A percentile compares a stretch with the other conserved stretches of the same genome.
Evolutionary conservation across 1,139 yeast genomes (phyloP).

Genomic region (Scheffersomyces lignicola): DNA sequence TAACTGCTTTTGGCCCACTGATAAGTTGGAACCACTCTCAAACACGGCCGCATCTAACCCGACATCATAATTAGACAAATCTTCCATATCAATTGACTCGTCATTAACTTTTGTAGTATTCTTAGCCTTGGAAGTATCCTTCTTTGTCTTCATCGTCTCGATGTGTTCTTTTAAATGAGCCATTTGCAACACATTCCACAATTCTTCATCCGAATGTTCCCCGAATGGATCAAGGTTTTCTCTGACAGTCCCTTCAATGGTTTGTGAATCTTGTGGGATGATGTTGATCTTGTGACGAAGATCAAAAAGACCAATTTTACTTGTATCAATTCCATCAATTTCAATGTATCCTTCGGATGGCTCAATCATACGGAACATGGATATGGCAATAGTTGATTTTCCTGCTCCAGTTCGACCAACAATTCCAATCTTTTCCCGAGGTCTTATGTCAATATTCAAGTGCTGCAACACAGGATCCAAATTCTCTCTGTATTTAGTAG

Average conservation of each 20-base stretch:
- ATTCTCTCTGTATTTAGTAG: slow-evolving; percentile 35
- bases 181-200: slow-evolving; percentile 35
- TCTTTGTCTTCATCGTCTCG: slow-evolving; percentile 29
- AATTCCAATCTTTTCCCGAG: slow-evolving; percentile 40
- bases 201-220: slow-evolving; percentile 26
- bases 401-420: slow-evolving; percentile 48
- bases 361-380: slow-evolving; percentile 39
- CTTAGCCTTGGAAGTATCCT: slow-evolving; percentile 15
- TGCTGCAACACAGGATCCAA: slow-evolving; percentile 37
- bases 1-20: slow-evolving; percentile 39
- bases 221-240: slow-evolving; percentile 39
- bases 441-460: slow-evolving; percentile 25
- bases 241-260: slow-evolving; percentile 35
- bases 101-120: slow-evolving; percentile 19
- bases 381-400: slow-evolving; percentile 38
- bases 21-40: slow-evolving; percentile 38
- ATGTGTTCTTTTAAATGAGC: slow-evolving; percentile 37
- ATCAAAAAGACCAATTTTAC: slow-evolving; percentile 33
- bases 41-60: slow-evolving; percentile 24
- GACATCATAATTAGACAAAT: slow-evolving; percentile 19
- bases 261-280: slow-evolving; percentile 41
- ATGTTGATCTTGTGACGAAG: slow-evolving; percentile 34
- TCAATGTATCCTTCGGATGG: slow-evolving; percentile 32
- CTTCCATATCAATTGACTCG: slow-evolving; percentile 34
- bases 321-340: slow-evolving; percentile 33